Evolutionary conservation across 495 filamentous ascomycete species (phyloP).

Genomic region (Talaromyces stipitatus): DNA sequence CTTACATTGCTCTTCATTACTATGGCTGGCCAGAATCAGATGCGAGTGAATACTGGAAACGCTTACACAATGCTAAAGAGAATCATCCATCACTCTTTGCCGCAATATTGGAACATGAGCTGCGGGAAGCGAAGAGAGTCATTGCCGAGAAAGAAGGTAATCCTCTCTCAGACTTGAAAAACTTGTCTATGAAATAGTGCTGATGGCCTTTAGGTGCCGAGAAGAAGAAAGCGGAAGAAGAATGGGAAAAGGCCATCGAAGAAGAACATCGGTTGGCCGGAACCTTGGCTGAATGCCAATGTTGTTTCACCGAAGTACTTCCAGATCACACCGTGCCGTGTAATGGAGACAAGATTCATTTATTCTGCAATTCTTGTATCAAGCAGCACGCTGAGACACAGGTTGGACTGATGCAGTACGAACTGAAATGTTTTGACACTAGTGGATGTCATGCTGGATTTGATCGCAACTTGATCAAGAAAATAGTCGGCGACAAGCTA

Average conservation of each 20-base stretch:
- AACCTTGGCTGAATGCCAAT: constrained; percentile 53
- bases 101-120: not conserved
- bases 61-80: not conserved
- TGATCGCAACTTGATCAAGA: constrained; percentile 33
- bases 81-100: not conserved
- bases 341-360: constrained; percentile 46
- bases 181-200: not conserved
- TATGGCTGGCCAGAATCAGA: not conserved
- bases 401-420: constrained; percentile 57
- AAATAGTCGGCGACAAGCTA: constrained; percentile 50
- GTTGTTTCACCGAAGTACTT: constrained; percentile 61
- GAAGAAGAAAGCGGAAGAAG: constrained; percentile 34
- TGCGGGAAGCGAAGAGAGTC: constrained; percentile 5
- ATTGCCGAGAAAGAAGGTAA: constrained; percentile 7
- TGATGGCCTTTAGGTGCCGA: not conserved
- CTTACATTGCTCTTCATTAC: constrained; percentile 1
- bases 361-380: constrained; percentile 65
- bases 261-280: constrained; percentile 30
- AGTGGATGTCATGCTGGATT: constrained; percentile 46
- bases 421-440: constrained; percentile 47
- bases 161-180: not conserved
- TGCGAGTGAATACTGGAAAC: not conserved
- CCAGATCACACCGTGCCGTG: constrained; percentile 63
- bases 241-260: constrained; percentile 32
- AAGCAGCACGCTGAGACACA: constrained; percentile 54